Base-by-base conservation (phyloP, 306 rosid genomes). In the Glycine soja region DNA sequence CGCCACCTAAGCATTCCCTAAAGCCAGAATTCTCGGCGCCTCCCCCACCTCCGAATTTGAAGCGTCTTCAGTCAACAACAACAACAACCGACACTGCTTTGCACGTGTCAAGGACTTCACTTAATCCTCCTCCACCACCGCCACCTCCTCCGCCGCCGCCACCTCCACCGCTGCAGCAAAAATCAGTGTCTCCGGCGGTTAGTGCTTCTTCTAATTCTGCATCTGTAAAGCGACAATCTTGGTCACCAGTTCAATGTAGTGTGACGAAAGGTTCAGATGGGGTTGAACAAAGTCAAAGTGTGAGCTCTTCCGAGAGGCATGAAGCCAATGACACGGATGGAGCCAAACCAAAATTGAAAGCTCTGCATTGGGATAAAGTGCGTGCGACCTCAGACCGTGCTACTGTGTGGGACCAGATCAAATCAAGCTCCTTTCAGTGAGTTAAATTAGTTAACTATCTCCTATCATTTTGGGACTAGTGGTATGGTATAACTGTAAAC, bases 311-410 rank as follows among this genome's bases (percentile, higher is more conserved):
- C 15, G 93, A 86, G 90, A 88, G 76, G 88, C 72, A 84, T 6
- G 96, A 90, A 65, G 81, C 82, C 59, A 94, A 90, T 51, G 99
- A 88, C 12, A 73, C 80, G 61, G 97, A 94, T 7, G 94, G 91
- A 67, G 80, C 87, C 18, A 95, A 90, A 79, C 98, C 99, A 7
- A 93, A 92, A 77, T 75, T 95, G 74, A 95, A 92, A 87, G 90
- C 99, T 70, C 69, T 95, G 84, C 99, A 95, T 76, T 95, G 99
- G 99, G 99, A 95, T 75, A 95, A 95, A 89, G 99, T 95, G 38
- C 90, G 97, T 36, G 99, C 99, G 6, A 91, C 97, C 53, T 95
- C 99, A 10, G 97, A 95, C 75, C 91, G 94, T 38, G 99, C 93
- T 18, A 95, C 99, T 0, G 99, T 95, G 24, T 95, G 99, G 99